Percentiles rank a stretch among this genome's conserved stretches.
These are phyloP conservation scores for Colletotrichum sp. DNA, from an alignment of 2,329 filamentous ascomycete genomes.

Conservation along the genomic window DNA sequence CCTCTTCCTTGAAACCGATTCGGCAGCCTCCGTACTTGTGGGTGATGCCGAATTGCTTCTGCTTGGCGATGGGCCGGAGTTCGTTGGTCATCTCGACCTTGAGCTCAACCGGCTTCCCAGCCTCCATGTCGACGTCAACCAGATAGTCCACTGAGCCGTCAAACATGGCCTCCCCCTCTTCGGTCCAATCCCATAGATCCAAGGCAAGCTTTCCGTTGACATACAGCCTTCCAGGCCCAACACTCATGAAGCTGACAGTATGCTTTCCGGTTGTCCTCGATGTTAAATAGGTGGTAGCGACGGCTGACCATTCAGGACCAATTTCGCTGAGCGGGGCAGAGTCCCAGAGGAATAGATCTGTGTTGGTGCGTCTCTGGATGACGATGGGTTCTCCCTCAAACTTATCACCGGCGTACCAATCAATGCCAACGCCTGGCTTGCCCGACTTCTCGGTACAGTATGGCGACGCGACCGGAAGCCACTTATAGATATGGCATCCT, in stretches of 20 bases:
- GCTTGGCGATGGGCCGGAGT: constrained; percentile 64
- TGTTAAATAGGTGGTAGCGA: constrained; percentile 65
- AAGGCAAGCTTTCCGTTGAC: constrained; percentile 64
- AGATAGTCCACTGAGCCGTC: constrained; percentile 70
- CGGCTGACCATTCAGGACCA: constrained; percentile 68
- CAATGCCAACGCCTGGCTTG: constrained; percentile 65
- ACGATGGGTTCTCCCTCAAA: constrained; percentile 63
- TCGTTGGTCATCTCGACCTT: constrained; percentile 71
- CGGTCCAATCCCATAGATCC: constrained; percentile 73
- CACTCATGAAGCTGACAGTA: constrained; percentile 71
- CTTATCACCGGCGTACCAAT: constrained; percentile 69
- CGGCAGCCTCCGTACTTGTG: constrained; percentile 75
- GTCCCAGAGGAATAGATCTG: constrained; percentile 74
- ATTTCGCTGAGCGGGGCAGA: constrained; percentile 66
- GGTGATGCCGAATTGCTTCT: constrained; percentile 59
- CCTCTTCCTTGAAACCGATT: constrained; percentile 73
- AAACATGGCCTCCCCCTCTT: constrained; percentile 75
- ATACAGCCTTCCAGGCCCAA: constrained; percentile 67
- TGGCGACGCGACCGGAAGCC: constrained; percentile 66
- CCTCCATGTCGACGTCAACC: constrained; percentile 64
- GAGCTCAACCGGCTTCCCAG: constrained; percentile 64
- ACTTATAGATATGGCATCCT: constrained; percentile 69
- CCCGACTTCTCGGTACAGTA: constrained; percentile 62
- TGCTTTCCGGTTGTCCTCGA: constrained; percentile 65
- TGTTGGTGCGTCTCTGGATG: constrained; percentile 64